Conservation (phyloP, 2,329 filamentous ascomycete genomes). For the Reticulascus tulasneorum region DNA sequence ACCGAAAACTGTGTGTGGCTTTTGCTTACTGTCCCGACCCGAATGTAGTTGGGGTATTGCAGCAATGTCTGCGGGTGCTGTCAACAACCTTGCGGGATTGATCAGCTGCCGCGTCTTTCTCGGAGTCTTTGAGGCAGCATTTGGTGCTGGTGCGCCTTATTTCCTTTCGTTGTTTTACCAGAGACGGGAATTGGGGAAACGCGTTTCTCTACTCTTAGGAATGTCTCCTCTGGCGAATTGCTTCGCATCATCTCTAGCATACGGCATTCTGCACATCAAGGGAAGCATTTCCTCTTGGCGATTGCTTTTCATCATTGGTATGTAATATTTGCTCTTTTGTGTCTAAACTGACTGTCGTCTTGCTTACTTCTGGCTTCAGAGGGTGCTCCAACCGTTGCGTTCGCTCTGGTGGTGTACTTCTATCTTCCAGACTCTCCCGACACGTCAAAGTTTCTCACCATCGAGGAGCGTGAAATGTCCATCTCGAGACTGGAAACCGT, state of each 20-base stretch:
- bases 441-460: conserved; percentile 23
- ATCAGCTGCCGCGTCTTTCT: conserved; percentile 20
- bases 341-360: conserved; percentile 6
- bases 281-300: conserved; percentile 22
- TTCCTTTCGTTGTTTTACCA: conserved; percentile 29
- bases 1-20: too few relatives aligned
- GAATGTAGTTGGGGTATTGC: background rate
- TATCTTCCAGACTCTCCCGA: conserved; percentile 25
- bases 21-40: background rate
- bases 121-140: conserved; percentile 24
- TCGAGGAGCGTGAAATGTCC: conserved; percentile 20
- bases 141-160: conserved; percentile 23
- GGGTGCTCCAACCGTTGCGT: conserved; percentile 23
- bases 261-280: conserved; percentile 25
- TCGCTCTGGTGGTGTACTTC: conserved; percentile 24
- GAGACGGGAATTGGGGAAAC: conserved; percentile 24
- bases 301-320: conserved; percentile 22
- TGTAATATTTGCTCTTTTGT: too few relatives aligned
- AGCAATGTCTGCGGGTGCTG: conserved; percentile 1
- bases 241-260: conserved; percentile 28
- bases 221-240: conserved; percentile 27
- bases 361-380: conserved; percentile 15
- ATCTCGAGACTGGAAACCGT: conserved; percentile 17
- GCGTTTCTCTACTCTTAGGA: conserved; percentile 21
- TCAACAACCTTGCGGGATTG: conserved; percentile 10